Evolutionary conservation across 345 rosid species (phyloP), one percentile per base, ranked within the genome.

Genomic region (Microthlaspi erraticum): DNA sequence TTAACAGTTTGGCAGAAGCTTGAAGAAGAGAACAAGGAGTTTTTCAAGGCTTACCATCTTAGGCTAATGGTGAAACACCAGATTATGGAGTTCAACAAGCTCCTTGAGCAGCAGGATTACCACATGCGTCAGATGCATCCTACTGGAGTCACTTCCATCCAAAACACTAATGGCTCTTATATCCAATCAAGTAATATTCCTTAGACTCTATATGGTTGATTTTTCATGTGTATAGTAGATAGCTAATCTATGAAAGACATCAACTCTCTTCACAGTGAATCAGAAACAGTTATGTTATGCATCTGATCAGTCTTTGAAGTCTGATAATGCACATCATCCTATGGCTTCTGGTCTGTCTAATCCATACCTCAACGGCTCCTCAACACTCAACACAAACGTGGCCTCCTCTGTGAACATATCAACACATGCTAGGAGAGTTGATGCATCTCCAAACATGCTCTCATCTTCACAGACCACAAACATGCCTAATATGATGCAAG

Each of bases 1-100:
- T 74, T 75, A 64, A 52, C 80, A 95, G 99, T 95, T 79, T 95
- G 99, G 99, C 94, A 95, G 87, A 92, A 92, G 86, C 99, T 95
- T 74, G 98, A 95, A 79, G 98, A 92, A 81, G 96, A 92, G 81
- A 95, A 95, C 77, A 82, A 79, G 19, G 98, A 92, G 6, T 95
- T 95, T 79, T 95, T 95, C 78, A 81, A 84, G 69, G 98, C 97
- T 43, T 95, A 95, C 80, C 85, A 90, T 78, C 80, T 95, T 60
- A 95, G 97, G 77, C 81, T 95, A 64, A 86, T 69, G 85, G 88
- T 92, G 66, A 95, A 95, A 84, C 89, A 84, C 68, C 99, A 95
- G 82, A 92, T 95, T 45, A 44, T 74, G 77, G 98, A 92, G 79
- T 95, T 92, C 79, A 95, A 95, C 81, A 86, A 86, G 85, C 82